Conservation (phyloP, 2,329 filamentous ascomycete species). For the Waltergamsia citrina region DNA sequence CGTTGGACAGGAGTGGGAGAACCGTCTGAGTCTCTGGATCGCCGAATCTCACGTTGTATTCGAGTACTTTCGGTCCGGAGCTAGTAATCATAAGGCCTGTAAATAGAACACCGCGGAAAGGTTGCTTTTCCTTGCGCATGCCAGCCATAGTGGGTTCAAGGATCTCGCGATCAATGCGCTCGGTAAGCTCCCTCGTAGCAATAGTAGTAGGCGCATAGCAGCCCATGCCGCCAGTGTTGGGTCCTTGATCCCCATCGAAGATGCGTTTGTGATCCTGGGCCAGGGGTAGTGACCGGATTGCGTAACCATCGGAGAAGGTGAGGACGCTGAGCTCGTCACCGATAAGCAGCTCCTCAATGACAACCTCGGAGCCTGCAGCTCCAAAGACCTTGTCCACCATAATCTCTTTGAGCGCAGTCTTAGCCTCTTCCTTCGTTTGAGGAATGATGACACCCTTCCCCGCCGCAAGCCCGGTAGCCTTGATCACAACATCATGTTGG, state of each 20-base stretch:
- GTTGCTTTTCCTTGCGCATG: conserved; percentile 46
- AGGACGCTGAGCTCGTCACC: conserved; percentile 63
- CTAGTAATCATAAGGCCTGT: conserved; percentile 80
- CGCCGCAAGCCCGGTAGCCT: conserved; percentile 64
- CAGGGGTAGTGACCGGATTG: conserved; percentile 54
- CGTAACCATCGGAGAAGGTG: conserved; percentile 58
- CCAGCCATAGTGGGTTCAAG: conserved; percentile 85
- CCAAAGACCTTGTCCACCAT: conserved; percentile 61
- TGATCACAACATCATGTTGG: conserved; percentile 57
- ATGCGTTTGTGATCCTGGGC: conserved; percentile 69
- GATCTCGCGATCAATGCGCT: conserved; percentile 66
- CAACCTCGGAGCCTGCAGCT: conserved; percentile 56
- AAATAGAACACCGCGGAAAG: conserved; percentile 62
- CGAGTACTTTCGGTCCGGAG: conserved; percentile 65
- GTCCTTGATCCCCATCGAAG: conserved; percentile 57
- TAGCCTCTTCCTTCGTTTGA: conserved; percentile 45
- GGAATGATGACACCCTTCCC: conserved; percentile 52
- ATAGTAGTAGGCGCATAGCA: conserved; percentile 66
- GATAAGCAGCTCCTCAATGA: conserved; percentile 63
- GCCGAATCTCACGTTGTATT: conserved; percentile 86
- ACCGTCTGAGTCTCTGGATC: conserved; percentile 83
- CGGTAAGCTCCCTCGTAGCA: conserved; percentile 64
- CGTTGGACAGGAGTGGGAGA: conserved; percentile 60
- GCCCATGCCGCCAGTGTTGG: conserved; percentile 70
- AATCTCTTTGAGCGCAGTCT: conserved; percentile 53